Percentiles rank a stretch among this genome's conserved stretches.
Evolutionary conservation across 345 rosid species (phyloP).

Genomic region (Brassica napus): DNA sequence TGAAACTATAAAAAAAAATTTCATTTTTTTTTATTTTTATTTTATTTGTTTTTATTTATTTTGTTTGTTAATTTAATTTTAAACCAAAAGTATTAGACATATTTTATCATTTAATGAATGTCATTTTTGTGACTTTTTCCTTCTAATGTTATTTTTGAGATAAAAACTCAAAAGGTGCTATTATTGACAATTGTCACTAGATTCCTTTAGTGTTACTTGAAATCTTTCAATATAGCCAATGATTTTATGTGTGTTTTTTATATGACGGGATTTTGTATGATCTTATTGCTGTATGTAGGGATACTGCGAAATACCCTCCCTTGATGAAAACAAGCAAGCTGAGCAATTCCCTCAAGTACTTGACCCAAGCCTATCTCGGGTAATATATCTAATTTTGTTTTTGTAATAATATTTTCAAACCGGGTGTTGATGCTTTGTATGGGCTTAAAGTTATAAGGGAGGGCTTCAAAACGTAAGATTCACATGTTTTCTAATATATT

Average conservation of each 20-base stretch:
- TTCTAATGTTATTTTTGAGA: no score
- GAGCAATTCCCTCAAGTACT: slow-evolving; percentile 83
- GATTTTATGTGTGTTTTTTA: neutral
- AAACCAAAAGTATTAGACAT: no score
- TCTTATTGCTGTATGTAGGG: slow-evolving; percentile 45
- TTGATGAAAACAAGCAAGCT: slow-evolving; percentile 96
- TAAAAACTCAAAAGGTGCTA: no score
- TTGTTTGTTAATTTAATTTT: no score
- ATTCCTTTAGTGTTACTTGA: slow-evolving; percentile 14
- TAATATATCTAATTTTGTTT: slow-evolving; percentile 22
- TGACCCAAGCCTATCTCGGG: slow-evolving; percentile 93
- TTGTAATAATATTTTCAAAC: neutral
- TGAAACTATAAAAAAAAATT: no score
- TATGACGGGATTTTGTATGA: neutral
- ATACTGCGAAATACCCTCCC: slow-evolving; percentile 87
- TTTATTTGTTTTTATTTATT: no score
- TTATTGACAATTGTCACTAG: neutral
- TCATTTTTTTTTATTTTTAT: no score
- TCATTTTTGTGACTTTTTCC: no score
- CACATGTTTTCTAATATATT: neutral
- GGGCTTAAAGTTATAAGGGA: neutral
- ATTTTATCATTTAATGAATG: no score
- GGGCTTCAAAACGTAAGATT: slow-evolving; percentile 17
- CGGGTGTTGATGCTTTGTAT: slow-evolving; percentile 26
- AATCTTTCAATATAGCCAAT: slow-evolving; percentile 1